Base-by-base conservation (phyloP, 352 stramenopile species). In the Phytophthora chlamydospora region DNA sequence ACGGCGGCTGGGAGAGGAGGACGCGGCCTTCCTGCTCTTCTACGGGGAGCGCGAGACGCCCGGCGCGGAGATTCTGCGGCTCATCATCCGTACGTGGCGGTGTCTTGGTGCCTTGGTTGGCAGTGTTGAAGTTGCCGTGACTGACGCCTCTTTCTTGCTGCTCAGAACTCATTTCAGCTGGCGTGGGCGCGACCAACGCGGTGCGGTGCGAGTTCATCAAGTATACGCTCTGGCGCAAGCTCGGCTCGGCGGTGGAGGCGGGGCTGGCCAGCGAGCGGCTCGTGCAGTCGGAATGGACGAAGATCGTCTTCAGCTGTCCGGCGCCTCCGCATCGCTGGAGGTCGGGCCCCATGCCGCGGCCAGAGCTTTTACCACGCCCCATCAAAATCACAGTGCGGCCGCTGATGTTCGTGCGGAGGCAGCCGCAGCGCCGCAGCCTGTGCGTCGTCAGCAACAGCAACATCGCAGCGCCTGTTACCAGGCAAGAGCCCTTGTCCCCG, bases 221-320 rank as follows among this genome's bases (percentile, higher is more conserved):
- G 42, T 80, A 88, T 41, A 39, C 81, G 29, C 64, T 90, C 1
- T 88, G 83, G 67, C 45, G 64, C 14, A 87, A 81, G 45, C 50
- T 92, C 14, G 83, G 84, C 17, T 48, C 56, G 7, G 56, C 57
- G 8, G 72, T 89, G 17, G 64, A 80, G 17, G 46, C 61, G 0
- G 64, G 68, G 7, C 47, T 88, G 8, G 55, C 66, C 0, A 66
- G 68, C 14, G 75, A 87, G 29, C 68, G 75, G 6, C 16, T 71
- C 5, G 65, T 72, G 36, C 77, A 85, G 48, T 87, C 83, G 0
- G 83, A 92, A 46, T 92, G 83, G 83, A 92, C 88, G 57, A 90
- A 90, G 69, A 92, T 92, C 42, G 78, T 89, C 29, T 85, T 92
- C 33, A 85, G 79, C 41, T 80, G 53, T 38, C 73, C 27, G 48